Base-by-base conservation (phyloP, 1,284 basidiomycete genomes). In the Fomes fomentarius region DNA sequence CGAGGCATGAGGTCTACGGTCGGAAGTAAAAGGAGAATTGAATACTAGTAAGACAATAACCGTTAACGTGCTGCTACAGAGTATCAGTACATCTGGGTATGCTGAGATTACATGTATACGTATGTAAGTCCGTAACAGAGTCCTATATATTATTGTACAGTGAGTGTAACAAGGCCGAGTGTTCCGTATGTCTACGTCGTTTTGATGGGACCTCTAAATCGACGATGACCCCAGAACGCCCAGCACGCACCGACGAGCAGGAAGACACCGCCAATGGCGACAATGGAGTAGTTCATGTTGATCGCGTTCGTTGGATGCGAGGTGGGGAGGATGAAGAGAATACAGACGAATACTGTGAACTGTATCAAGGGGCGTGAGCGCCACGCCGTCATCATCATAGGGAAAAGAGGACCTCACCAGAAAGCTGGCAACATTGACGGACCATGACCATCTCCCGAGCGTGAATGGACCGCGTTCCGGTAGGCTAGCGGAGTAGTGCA, bases 241-340 rank as follows among this genome's bases (percentile, higher is more conserved):
- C 77, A 79, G 17, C 72, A 74, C 1, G 70, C 31, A 5, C 63
- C 63, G 9, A 82, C 73, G 37, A 80, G 60, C 17, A 77, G 39
- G n/a, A 76, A 58, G 6, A 83, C 69, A 0, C 71, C 76, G 2
- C 80, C 80, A 17, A 83, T 71, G 3, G 79, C 79, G 0, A 83
- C 76, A 38, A 82, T 69, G 2, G 82, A 74, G 59, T 86, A 87
- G 66, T 87, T 87, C 84, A 87, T 87, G 68, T 84, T 83, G 49
- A 76, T 62, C 38, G 73, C 60, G 21, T 74, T 81, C 26, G 84
- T 83, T 1, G 85, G 86, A 41, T 76, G 74, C 7, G 81, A 74
- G 4, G 83, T 87, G 3, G 86, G 85, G 19, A 88, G 72, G 48
- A 86, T 71, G 66, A 84, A 83, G 8, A 85, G 75, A 6, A 82